Conservation (phyloP, 1,139 yeast genomes). For the Hemisphaericaspora subhashii region DNA sequence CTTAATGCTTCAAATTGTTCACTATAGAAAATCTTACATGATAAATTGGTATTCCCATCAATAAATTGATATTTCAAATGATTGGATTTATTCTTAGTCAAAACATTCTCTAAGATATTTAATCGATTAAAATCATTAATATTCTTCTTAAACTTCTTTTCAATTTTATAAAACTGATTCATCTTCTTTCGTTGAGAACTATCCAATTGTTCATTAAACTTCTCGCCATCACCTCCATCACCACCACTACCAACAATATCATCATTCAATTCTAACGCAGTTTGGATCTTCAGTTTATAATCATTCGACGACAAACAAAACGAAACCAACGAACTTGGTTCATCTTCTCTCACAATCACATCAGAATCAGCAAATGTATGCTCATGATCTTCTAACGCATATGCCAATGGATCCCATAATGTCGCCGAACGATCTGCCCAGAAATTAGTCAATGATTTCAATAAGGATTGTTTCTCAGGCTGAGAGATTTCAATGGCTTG, state of each 20-base stretch:
- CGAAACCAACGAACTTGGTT: conserved; percentile 92
- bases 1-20: conserved; percentile 97
- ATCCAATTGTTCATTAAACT: conserved; percentile 15
- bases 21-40: conserved; percentile 92
- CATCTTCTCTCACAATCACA: conserved; percentile 93
- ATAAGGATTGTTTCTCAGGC: conserved; percentile 71
- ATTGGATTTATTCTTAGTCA: conserved; percentile 81
- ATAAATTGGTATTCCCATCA: conserved; percentile 78
- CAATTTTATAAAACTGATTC: conserved; percentile 42
- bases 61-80: conserved; percentile 90
- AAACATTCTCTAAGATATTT: conserved; percentile 56
- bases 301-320: conserved; percentile 87
- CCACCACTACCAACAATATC: conserved; percentile 10
- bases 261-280: conserved; percentile 33
- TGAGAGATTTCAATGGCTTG: not conserved
- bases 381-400: conserved; percentile 78
- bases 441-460: conserved; percentile 83
- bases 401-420: conserved; percentile 88
- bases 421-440: conserved; percentile 99
- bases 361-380: conserved; percentile 94
- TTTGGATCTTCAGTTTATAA: conserved; percentile 64
- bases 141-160: conserved; percentile 43
- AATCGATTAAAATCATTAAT: conserved; percentile 18
- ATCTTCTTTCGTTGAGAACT: conserved; percentile 36
- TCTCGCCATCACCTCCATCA: conserved; percentile 10